Percentiles rank a stretch among this genome's conserved stretches.
phyloP scores from a whole-genome alignment of 2,329 filamentous ascomycete genomes.

The Microthyrium microscopicum region DNA sequence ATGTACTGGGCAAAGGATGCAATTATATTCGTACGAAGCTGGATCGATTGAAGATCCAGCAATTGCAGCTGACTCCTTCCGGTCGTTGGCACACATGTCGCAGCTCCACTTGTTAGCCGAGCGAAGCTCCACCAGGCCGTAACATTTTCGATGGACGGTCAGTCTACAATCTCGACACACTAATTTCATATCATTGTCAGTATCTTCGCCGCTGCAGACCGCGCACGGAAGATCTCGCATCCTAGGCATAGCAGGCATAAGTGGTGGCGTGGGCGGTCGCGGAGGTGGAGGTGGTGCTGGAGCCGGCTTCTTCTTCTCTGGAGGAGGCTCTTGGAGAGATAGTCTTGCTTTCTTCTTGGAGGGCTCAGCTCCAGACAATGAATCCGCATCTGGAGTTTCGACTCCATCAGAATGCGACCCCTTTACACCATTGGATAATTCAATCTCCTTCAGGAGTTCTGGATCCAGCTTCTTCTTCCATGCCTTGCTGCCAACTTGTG shows the following conservation, averaged over 20 bases:
- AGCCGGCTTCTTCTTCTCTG: constrained; percentile 19
- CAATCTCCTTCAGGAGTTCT: constrained; percentile 72
- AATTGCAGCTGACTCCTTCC: constrained; percentile 54
- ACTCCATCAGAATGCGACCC: constrained; percentile 10
- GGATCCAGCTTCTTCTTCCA: constrained; percentile 87
- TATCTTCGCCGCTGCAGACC: constrained; percentile 61
- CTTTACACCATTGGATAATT: constrained; percentile 50
- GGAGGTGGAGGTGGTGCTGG: constrained; percentile 17
- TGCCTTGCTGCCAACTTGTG: constrained; percentile 59
- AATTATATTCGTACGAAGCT: constrained; percentile 80
- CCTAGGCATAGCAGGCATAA: constrained; percentile 55
- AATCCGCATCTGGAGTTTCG: constrained; percentile 1
- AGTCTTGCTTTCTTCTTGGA: constrained; percentile 43
- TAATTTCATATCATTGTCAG: constrained; percentile 53
- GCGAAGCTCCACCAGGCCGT: constrained; percentile 61
- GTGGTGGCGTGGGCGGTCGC: constrained; percentile 37
- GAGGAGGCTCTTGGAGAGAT: constrained; percentile 29
- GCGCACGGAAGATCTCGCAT: constrained; percentile 68
- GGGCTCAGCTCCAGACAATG: constrained; percentile 25
- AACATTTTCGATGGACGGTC: constrained; percentile 82
- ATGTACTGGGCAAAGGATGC: constrained; percentile 75
- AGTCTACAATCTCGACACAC: constrained; percentile 78
- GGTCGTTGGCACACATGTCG: constrained; percentile 91
- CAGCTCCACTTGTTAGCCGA: constrained; percentile 74
- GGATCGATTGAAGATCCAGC: constrained; percentile 6